Evolutionary conservation across 129 eudicot species (phyloP), one percentile per base, ranked within the genome.

Genomic region (Pseudognaphalium luteoalbum): DNA sequence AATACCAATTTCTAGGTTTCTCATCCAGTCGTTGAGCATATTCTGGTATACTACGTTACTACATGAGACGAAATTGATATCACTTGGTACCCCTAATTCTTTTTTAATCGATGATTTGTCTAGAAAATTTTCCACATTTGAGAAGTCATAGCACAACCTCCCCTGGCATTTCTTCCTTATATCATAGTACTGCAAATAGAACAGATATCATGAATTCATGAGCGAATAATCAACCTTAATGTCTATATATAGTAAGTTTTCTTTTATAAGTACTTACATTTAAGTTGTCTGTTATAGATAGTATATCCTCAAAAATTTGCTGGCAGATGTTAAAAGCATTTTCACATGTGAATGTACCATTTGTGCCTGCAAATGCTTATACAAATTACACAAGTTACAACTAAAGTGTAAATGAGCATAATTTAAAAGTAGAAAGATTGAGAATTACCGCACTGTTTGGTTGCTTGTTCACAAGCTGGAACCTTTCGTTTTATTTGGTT

Each of bases 131-230:
- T 90, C 98, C 83, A 81, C 73, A 60, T 77, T 72, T 22, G 97
- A 86, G 84, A 90, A 93, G 71, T 93, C 97, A 52, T 90, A 90
- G 84, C 98, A 93, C 61, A 88, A 42, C 20, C 62, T 28, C 11
- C 92, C 93, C 4, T 65, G 81, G 66, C 98, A 93, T 66, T 78
- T 76, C 81, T 82, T 90, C 70, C 96, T 80, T 22, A 88, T 85
- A 29, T 93, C 95, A 50, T 93, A 90, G 82, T 86, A 83, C 96
- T 93, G 80, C 59, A 35, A 51, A 41, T 2, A 64, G 16, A 75
- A 28, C 52, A 14, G 0, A 72, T 29, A 0, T 29, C 0, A 33
- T 57, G 62, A 33, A 42, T 50, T n/a, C 52, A 16, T 74, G 7
- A 73, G 4, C 5, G n/a, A 52, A 50, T 28, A 29, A 54, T 7